Percentiles rank a stretch among this genome's conserved stretches.
Evolutionary conservation across 805 yeast species (phyloP).

Genomic region (Wickerhamiella kurtzmanii): DNA sequence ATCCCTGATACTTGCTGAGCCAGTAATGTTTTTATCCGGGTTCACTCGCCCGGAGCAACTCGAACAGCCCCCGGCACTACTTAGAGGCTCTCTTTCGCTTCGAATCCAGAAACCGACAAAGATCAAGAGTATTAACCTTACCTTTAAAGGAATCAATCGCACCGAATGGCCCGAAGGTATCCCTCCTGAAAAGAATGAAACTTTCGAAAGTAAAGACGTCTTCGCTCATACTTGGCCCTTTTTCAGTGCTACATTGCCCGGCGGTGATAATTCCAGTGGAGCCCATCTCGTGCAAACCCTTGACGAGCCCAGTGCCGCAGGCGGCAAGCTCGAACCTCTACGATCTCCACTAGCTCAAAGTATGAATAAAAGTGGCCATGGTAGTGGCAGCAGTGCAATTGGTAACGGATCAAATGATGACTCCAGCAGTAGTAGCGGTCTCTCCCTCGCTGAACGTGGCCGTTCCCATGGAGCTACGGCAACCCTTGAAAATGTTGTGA

Average conservation of each 20-base stretch:
- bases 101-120: slow-evolving; percentile 60
- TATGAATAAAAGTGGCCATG: not conserved
- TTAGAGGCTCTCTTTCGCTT: slow-evolving; percentile 66
- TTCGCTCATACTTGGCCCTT: slow-evolving; percentile 87
- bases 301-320: slow-evolving; percentile 9
- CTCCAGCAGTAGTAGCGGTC: not conserved
- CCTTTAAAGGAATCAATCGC: slow-evolving; percentile 52
- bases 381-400: too few relatives aligned
- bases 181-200: slow-evolving; percentile 69
- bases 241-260: slow-evolving; percentile 31
- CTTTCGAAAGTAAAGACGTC: slow-evolving; percentile 49
- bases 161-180: slow-evolving; percentile 99
- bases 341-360: not conserved
- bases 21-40: slow-evolving; percentile 68
- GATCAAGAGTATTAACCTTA: slow-evolving; percentile 47
- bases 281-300: slow-evolving; percentile 28
- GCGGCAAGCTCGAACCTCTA: not conserved
- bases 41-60: slow-evolving; percentile 51
- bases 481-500: not conserved
- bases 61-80: slow-evolving; percentile 59
- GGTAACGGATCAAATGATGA: not conserved
- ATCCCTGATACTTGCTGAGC: slow-evolving; percentile 48
- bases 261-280: slow-evolving; percentile 31
- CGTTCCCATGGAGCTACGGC: not conserved
- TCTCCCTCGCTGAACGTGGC: not conserved